Conservation (phyloP, 495 filamentous ascomycete genomes). For the Penicillium cosmopolitanum region DNA sequence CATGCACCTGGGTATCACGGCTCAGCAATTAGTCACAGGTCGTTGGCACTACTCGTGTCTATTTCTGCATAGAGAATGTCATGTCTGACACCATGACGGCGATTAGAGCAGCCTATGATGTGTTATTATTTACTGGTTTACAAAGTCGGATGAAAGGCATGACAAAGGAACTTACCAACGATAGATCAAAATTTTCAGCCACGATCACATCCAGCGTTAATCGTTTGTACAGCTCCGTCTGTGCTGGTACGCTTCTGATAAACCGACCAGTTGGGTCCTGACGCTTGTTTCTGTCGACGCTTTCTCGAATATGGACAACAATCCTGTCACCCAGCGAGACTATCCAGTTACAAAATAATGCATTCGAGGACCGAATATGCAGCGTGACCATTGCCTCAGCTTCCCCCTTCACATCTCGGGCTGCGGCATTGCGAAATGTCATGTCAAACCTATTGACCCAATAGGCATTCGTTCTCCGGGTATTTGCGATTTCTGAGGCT, state of each 20-base stretch:
- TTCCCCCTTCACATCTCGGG: conserved; percentile 11
- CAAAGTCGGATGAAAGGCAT: background rate
- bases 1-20: too few species aligned
- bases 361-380: conserved; percentile 8
- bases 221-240: background rate
- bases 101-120: background rate
- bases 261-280: background rate
- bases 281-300: conserved; percentile 14
- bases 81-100: background rate
- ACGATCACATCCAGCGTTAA: conserved; percentile 19
- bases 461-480: background rate
- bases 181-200: conserved; percentile 24
- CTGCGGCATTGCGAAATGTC: conserved; percentile 18
- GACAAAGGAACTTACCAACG: conserved; percentile 13
- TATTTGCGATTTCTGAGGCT: conserved; percentile 15
- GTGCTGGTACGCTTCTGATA: background rate
- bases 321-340: conserved; percentile 10
- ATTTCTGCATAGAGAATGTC: too few species aligned
- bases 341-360: conserved; percentile 1
- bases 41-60: too few species aligned
- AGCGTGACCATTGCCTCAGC: conserved; percentile 14
- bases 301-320: conserved; percentile 27
- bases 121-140: background rate
- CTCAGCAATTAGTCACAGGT: too few species aligned
- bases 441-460: conserved; percentile 4